Evolutionary conservation across 257 asterid genomes (phyloP).

Genomic region (Ehretia macrophylla): DNA sequence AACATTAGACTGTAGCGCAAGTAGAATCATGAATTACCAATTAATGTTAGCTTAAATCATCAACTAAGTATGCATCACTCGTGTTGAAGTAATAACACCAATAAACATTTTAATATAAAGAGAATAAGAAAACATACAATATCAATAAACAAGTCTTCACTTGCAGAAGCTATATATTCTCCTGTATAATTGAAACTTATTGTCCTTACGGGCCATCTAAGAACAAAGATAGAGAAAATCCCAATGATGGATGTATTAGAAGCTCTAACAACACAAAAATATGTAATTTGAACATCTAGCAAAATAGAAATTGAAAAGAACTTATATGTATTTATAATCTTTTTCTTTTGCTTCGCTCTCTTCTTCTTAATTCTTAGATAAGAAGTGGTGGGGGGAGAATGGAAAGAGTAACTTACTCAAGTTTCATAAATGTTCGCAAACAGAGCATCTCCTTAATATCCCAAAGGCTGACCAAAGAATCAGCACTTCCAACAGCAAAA

Average conservation of each 20-base stretch:
- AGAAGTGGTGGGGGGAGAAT: background rate
- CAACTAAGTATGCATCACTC: background rate
- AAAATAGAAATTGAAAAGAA: background rate
- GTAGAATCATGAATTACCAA: constrained; percentile 1
- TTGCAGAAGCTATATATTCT: constrained; percentile 93
- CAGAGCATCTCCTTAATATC: constrained; percentile 94
- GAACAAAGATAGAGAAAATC: constrained; percentile 13
- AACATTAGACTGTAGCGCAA: constrained; percentile 61
- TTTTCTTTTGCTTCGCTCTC: background rate
- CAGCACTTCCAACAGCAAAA: constrained; percentile 99
- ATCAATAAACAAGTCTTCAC: constrained; percentile 92
- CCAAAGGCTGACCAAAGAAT: constrained; percentile 96
- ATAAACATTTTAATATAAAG: constrained; percentile 1
- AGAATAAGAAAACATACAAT: constrained; percentile 51
- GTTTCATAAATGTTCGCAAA: constrained; percentile 86
- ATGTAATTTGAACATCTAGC: background rate
- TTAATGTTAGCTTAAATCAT: background rate
- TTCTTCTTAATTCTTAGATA: background rate
- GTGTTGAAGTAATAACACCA: background rate
- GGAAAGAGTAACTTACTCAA: constrained; percentile 56
- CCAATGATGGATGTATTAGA: constrained; percentile 1
- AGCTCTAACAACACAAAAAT: background rate
- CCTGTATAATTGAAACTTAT: constrained; percentile 93
- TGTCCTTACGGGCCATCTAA: constrained; percentile 98
- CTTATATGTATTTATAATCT: background rate